Evolutionary conservation across 768 basidiomycete species (phyloP).

Genomic region (Collybia sordida): DNA sequence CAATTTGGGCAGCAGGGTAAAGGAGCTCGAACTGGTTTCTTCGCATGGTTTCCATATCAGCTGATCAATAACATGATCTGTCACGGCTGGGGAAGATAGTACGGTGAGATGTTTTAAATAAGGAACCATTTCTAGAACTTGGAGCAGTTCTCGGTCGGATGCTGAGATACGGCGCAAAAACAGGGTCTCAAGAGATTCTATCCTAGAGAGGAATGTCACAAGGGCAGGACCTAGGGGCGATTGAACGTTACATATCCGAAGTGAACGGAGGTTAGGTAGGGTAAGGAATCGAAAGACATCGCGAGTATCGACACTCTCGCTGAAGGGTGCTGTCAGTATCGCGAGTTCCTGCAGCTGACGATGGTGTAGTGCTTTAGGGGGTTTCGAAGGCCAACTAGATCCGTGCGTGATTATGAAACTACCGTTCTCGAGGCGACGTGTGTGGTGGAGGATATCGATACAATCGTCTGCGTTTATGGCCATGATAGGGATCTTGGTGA

Average conservation of each 20-base stretch:
- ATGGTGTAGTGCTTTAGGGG: conserved; percentile 22
- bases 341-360: conserved; percentile 31
- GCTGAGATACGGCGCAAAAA: conserved; percentile 38
- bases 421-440: conserved; percentile 12
- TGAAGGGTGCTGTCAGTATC: conserved; percentile 35
- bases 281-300: conserved; percentile 33
- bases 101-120: conserved; percentile 33
- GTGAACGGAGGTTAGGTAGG: conserved; percentile 32
- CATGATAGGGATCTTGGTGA: conserved; percentile 19
- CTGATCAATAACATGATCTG: conserved; percentile 31
- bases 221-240: conserved; percentile 31
- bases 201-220: conserved; percentile 30
- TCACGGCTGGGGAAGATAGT: conserved; percentile 27
- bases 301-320: conserved; percentile 32
- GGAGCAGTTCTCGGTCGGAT: conserved; percentile 31
- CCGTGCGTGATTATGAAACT: conserved; percentile 17
- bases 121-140: conserved; percentile 29
- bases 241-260: conserved; percentile 39
- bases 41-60: conserved; percentile 30
- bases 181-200: conserved; percentile 30
- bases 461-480: conserved; percentile 10
- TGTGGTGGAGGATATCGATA: conserved; percentile 17
- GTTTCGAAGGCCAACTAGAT: conserved; percentile 1
- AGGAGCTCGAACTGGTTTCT: conserved; percentile 21
- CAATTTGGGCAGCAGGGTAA: conserved; percentile 29